A percentile compares a stretch with the other conserved stretches of the same genome.
Evolutionary conservation across 2,329 filamentous ascomycete species (phyloP).

Genomic region (Rutstroemia sp.): DNA sequence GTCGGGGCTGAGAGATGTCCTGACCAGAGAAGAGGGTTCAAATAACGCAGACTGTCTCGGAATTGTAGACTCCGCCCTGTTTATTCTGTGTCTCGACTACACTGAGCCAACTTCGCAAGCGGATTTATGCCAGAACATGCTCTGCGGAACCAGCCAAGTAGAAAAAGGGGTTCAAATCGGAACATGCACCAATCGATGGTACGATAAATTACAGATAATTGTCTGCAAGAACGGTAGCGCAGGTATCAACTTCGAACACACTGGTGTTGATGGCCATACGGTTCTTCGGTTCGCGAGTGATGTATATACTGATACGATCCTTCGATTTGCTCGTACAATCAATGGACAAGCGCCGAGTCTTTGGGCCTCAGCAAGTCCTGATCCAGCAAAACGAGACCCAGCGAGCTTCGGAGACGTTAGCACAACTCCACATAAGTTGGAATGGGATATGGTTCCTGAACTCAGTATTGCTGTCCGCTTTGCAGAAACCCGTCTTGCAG

Average conservation of each 20-base stretch:
- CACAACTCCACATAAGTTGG: slow-evolving; percentile 89
- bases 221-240: slow-evolving; percentile 98
- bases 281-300: slow-evolving; percentile 95
- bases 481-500: slow-evolving; percentile 86
- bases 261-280: slow-evolving; percentile 94
- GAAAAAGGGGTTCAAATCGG: slow-evolving; percentile 92
- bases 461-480: slow-evolving; percentile 87
- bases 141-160: slow-evolving; percentile 88
- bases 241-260: slow-evolving; percentile 99
- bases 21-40: slow-evolving; percentile 77
- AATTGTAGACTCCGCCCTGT: slow-evolving; percentile 90
- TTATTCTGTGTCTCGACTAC: slow-evolving; percentile 87
- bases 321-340: slow-evolving; percentile 90
- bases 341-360: slow-evolving; percentile 87
- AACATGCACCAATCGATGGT: slow-evolving; percentile 97
- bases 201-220: slow-evolving; percentile 98
- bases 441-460: slow-evolving; percentile 96
- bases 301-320: slow-evolving; percentile 93
- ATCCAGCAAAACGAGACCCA: slow-evolving; percentile 86
- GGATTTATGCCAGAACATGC: slow-evolving; percentile 95
- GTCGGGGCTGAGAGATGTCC: slow-evolving; percentile 82
- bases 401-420: slow-evolving; percentile 88
- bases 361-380: slow-evolving; percentile 85
- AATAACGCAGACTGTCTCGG: slow-evolving; percentile 96
- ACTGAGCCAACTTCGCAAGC: slow-evolving; percentile 75